Evolutionary conservation across 1,284 basidiomycete genomes (phyloP).

Genomic region (Paramarasmius palmivorus): DNA sequence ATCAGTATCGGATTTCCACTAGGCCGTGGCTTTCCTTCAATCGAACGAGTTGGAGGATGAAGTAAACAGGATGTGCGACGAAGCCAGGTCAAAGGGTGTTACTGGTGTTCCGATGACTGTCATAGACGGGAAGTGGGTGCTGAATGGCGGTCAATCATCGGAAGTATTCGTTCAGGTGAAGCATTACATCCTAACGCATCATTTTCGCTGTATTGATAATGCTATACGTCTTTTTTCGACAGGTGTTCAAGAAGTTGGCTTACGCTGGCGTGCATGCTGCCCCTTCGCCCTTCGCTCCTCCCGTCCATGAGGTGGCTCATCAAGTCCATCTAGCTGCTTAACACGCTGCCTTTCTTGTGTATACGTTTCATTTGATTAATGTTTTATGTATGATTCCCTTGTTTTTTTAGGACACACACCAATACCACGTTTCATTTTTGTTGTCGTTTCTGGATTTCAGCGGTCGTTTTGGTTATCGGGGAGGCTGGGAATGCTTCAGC

Average conservation of each 20-base stretch:
- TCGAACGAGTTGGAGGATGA: conserved; percentile 69
- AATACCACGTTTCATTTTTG: too few species aligned
- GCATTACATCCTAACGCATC: conserved; percentile 2
- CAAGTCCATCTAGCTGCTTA: too few species aligned
- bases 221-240: background rate
- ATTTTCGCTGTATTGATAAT: background rate
- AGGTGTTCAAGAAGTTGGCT: conserved; percentile 37
- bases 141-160: conserved; percentile 72
- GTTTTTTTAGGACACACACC: too few species aligned
- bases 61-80: conserved; percentile 66
- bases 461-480: too few species aligned
- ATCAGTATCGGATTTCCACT: conserved; percentile 10
- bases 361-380: too few species aligned
- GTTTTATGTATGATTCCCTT: too few species aligned
- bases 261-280: conserved; percentile 17
- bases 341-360: too few species aligned
- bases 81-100: conserved; percentile 70
- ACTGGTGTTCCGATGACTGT: conserved; percentile 81
- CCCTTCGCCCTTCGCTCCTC: conserved; percentile 15
- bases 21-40: conserved; percentile 63
- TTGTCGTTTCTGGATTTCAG: too few species aligned
- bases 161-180: conserved; percentile 74
- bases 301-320: conserved; percentile 8
- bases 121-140: conserved; percentile 78
- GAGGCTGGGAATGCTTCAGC: too few species aligned